Evolutionary conservation across 768 basidiomycete species (phyloP).

Genomic region (Termitomyces sp.): DNA sequence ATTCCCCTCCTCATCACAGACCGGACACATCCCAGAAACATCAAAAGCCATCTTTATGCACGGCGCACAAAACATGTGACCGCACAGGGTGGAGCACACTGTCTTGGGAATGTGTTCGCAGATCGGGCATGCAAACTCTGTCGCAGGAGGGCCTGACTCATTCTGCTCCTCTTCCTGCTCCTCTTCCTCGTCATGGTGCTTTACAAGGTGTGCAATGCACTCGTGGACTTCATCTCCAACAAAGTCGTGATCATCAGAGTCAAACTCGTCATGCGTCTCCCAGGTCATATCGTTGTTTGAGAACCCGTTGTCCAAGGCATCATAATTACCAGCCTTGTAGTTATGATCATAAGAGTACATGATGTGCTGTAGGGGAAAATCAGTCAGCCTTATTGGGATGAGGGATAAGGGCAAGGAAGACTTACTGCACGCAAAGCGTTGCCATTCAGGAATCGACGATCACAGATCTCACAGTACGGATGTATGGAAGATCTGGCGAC

Average conservation of each 20-base stretch:
- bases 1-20: constrained; percentile 8
- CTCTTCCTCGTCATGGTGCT: not conserved
- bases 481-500: not conserved
- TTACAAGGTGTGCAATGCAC: constrained; percentile 2
- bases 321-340: not conserved
- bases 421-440: constrained; percentile 4
- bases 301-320: not conserved
- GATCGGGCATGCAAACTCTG: constrained; percentile 7
- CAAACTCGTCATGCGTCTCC: not conserved
- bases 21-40: constrained; percentile 6
- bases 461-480: not conserved
- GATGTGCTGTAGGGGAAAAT: not conserved
- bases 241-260: not conserved
- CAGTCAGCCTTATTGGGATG: not conserved
- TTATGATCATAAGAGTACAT: not conserved
- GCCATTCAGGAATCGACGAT: constrained; percentile 4
- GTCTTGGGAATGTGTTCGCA: not conserved
- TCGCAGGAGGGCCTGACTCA: not conserved
- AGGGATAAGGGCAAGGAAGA: not conserved
- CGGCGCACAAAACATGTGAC: constrained; percentile 9
- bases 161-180: constrained; percentile 5
- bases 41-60: constrained; percentile 9
- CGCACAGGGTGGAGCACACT: constrained; percentile 6
- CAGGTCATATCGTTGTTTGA: not conserved
- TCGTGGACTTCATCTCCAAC: not conserved